Evolutionary conservation across 768 basidiomycete genomes (phyloP).

Genomic region (Rhizopogon sp.): DNA sequence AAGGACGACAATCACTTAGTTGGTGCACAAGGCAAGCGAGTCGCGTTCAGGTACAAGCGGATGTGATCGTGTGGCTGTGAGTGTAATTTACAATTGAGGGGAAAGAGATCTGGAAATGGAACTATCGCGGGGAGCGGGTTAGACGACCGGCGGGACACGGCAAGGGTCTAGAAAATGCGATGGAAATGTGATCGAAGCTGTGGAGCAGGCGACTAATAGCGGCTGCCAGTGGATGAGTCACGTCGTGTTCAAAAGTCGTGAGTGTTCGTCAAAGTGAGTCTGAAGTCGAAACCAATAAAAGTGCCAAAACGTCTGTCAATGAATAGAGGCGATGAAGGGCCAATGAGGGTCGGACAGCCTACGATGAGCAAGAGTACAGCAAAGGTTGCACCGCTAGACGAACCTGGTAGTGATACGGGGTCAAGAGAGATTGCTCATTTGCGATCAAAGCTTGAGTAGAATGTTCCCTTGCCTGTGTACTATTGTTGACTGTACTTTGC

Average conservation of each 20-base stretch:
- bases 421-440: constrained; percentile 7
- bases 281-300: constrained; percentile 1
- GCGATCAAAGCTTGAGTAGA: constrained; percentile 2
- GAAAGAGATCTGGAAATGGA: constrained; percentile 11
- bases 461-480: constrained; percentile 22
- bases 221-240: neutral
- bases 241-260: constrained; percentile 19
- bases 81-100: constrained; percentile 22
- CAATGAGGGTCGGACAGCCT: constrained; percentile 10
- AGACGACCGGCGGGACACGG: constrained; percentile 4
- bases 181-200: constrained; percentile 1
- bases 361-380: constrained; percentile 4
- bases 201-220: neutral
- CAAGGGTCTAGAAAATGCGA: neutral
- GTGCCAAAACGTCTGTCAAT: constrained; percentile 1
- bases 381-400: constrained; percentile 15
- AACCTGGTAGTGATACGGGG: constrained; percentile 6
- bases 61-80: constrained; percentile 30
- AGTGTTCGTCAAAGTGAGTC: constrained; percentile 19
- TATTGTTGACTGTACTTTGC: constrained; percentile 22
- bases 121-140: constrained; percentile 15
- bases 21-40: constrained; percentile 23
- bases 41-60: constrained; percentile 25
- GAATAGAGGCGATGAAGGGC: neutral
- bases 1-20: constrained; percentile 18